A percentile compares a stretch with the other conserved stretches of the same genome.
Conservation (phyloP, 768 basidiomycete species). For the Rhodotorula graminis region DNA sequence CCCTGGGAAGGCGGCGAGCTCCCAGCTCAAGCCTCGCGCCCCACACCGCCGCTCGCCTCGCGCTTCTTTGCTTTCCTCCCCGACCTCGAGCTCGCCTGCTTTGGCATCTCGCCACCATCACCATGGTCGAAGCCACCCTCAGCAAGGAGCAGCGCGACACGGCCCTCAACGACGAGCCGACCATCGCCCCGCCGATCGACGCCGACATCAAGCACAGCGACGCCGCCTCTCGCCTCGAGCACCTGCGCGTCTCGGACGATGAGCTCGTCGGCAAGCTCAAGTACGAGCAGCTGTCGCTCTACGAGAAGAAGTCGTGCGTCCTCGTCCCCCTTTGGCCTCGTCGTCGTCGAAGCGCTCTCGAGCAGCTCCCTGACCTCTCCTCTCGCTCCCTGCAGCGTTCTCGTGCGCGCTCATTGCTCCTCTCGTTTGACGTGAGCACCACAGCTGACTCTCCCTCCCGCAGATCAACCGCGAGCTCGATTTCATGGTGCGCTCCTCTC, state of each 20-base stretch:
- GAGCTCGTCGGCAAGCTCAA: constrained; percentile 11
- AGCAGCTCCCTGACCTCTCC: neutral
- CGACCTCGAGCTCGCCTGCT: neutral
- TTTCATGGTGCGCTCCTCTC: constrained; percentile 32
- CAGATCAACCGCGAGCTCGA: constrained; percentile 46
- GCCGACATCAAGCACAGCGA: neutral
- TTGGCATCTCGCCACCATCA: no score
- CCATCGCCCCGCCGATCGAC: neutral
- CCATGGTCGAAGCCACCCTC: neutral
- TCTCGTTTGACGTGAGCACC: neutral
- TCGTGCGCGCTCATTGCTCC: neutral
- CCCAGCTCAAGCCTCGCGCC: neutral
- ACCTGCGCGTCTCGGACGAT: constrained; percentile 8
- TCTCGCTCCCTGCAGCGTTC: neutral
- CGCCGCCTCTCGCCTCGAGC: constrained; percentile 10
- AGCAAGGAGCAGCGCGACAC: neutral
- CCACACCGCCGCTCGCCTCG: neutral
- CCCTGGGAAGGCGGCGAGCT: neutral
- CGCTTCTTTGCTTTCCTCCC: no score
- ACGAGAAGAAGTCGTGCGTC: constrained; percentile 45
- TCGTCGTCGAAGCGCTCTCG: no score
- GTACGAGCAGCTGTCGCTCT: constrained; percentile 38
- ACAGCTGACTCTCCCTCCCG: neutral
- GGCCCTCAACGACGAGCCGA: neutral
- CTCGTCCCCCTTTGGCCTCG: constrained; percentile 9